Base-by-base conservation (phyloP, 2,329 filamentous ascomycete species). In the Blumeria hordei region DNA sequence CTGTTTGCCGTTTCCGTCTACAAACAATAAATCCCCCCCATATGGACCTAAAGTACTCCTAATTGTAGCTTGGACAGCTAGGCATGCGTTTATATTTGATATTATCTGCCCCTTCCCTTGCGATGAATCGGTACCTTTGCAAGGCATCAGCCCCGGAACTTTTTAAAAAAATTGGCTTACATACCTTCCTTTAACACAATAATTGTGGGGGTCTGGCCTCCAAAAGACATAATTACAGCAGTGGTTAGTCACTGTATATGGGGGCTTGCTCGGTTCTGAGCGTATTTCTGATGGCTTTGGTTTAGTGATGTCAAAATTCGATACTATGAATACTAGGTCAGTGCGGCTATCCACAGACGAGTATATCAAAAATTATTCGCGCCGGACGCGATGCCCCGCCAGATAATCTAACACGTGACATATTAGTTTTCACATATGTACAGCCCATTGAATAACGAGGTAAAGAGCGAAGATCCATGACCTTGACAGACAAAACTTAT, bases 81-180 rank as follows among this genome's bases (percentile, higher is more conserved):
- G 75, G 69, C 92, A 98, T 62, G 92, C 92, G 73, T 94, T 95
- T 73, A 98, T 96, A 71, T 98, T 98, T 64, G 90, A 93, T 64
- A 98, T 72, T 65, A 98, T 83, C 72, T 98, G 92, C 55, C 88
- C 88, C 69, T 93, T 92, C 65, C 92, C 92, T 71, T 98, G 92
- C 55, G 92, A 96, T 64, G 88, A 80, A 70, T 98, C 92, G 72
- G 92, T 98, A 65, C 92, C 92, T 95, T 64, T 59, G 60, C 55
- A 57, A 45, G 55, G 59, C 55, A 56, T 54, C 53, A 44, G 47
- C 59, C 41, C 58, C 51, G 16, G 37, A 52, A 18, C 18, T n/a
- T 18, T 18, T 16, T 10, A 10, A 7, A 37, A 45, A 39, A 32
- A 33, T 33, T 34, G 16, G 18, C 16, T 3, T 14, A 45, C 50